Percentiles rank a stretch among this genome's conserved stretches.
These are phyloP conservation scores for Gracilaria gracilis DNA, from an alignment of 23 red algal species.

Conservation along the genomic window DNA sequence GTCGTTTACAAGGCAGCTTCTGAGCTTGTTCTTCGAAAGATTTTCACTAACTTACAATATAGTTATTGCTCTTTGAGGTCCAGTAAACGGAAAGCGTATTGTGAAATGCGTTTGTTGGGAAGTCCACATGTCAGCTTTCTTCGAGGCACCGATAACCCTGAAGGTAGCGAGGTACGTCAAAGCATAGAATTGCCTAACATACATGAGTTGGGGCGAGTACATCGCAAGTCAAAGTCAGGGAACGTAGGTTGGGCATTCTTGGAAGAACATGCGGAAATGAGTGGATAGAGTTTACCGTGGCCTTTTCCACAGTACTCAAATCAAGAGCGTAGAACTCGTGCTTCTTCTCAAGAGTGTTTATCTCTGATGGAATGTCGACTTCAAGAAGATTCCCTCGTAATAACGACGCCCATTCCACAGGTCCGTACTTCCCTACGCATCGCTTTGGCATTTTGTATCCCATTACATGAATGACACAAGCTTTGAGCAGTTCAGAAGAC, in stretches of 20 bases:
- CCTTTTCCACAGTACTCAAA: neutral
- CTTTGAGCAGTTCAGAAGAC: neutral
- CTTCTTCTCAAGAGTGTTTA: neutral
- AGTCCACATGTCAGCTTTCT: neutral
- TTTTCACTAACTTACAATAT: neutral
- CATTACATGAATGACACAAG: slow-evolving; percentile 1
- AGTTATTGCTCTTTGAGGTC: neutral
- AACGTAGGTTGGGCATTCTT: neutral
- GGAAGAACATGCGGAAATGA: neutral
- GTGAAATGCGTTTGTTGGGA: neutral
- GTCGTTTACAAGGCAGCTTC: neutral
- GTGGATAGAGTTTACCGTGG: neutral
- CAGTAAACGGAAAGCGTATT: neutral
- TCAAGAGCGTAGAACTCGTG: slow-evolving; percentile 4
- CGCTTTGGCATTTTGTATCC: neutral
- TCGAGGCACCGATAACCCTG: neutral
- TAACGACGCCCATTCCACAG: slow-evolving; percentile 11
- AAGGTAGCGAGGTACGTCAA: neutral
- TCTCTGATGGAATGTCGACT: neutral
- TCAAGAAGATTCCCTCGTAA: neutral
- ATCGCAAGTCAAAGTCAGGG: slow-evolving; percentile 18
- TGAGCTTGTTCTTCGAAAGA: neutral
- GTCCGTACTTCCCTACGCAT: neutral
- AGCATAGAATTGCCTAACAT: neutral
- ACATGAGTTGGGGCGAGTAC: neutral